phyloP scores from a whole-genome alignment of 192 early-diverging fungal species.

The Umbelopsis isabellina region DNA sequence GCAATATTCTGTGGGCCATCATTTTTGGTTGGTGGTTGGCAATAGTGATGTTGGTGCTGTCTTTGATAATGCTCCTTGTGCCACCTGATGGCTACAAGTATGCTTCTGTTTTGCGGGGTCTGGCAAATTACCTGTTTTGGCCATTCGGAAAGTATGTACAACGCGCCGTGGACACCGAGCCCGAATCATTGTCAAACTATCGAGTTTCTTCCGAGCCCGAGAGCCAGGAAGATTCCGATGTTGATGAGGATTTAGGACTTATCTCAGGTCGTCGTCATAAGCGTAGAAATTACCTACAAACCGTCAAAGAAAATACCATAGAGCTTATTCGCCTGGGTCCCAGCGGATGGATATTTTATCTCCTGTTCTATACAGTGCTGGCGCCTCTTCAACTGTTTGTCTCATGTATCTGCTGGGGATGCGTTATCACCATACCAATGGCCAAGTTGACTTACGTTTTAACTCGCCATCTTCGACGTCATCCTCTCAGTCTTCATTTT shows the following conservation, averaged over 20 bases:
- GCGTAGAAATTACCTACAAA: not conserved
- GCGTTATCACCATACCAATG: conserved; percentile 92
- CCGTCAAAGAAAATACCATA: not conserved
- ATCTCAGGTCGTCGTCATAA: conserved; percentile 3
- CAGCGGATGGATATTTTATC: conserved; percentile 53
- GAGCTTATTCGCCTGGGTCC: conserved; percentile 41
- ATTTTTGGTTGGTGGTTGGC: conserved; percentile 92
- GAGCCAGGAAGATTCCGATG: conserved; percentile 2
- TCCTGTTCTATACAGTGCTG: conserved; percentile 45
- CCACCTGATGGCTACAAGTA: conserved; percentile 62
- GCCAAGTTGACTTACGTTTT: conserved; percentile 88
- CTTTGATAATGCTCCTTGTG: conserved; percentile 58
- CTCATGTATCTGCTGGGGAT: conserved; percentile 79
- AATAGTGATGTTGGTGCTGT: conserved; percentile 62
- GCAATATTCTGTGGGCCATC: conserved; percentile 88
- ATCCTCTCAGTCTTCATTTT: conserved; percentile 78
- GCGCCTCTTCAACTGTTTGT: conserved; percentile 81
- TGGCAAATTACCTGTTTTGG: conserved; percentile 90
- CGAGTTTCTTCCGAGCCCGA: conserved; percentile 1
- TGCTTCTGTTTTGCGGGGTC: conserved; percentile 69
- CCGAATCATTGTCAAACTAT: conserved; percentile 13
- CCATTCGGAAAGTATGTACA: conserved; percentile 96
- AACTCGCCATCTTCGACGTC: conserved; percentile 72
- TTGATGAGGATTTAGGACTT: conserved; percentile 23
- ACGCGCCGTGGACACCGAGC: conserved; percentile 46